phyloP scores from a whole-genome alignment of 2,329 filamentous ascomycete genomes.

The Aspergillus pseudotamarii region DNA sequence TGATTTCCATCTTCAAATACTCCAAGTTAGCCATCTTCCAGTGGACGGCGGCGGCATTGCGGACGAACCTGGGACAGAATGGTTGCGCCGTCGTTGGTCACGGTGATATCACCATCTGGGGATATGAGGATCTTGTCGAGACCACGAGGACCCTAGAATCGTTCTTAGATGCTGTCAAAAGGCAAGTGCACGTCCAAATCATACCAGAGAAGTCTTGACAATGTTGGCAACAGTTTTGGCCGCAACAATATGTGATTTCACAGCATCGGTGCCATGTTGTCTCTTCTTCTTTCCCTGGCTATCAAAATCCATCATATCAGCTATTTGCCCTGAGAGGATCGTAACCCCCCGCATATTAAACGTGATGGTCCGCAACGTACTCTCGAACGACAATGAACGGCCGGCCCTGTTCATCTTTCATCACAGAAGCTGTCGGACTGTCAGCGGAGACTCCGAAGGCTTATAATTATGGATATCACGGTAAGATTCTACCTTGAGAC shows the following conservation, averaged over 20 bases:
- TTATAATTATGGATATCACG: conserved; percentile 23
- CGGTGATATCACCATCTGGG: conserved; percentile 96
- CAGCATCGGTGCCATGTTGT: conserved; percentile 92
- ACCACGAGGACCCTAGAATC: conserved; percentile 74
- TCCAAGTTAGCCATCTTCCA: conserved; percentile 19
- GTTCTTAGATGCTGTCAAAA: conserved; percentile 17
- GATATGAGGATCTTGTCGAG: conserved; percentile 99
- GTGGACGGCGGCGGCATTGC: conserved; percentile 4
- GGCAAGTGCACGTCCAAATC: conserved; percentile 17
- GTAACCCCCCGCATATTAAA: background rate
- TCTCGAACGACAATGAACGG: conserved; percentile 98
- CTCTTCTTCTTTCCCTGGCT: conserved; percentile 98
- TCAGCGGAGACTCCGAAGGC: conserved; percentile 24
- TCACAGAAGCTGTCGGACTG: conserved; percentile 62
- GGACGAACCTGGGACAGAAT: conserved; percentile 73
- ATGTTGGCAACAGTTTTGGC: conserved; percentile 95
- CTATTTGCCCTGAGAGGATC: background rate
- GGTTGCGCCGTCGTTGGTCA: conserved; percentile 98
- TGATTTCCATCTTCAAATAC: conserved; percentile 84
- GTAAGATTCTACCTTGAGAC: conserved; percentile 44
- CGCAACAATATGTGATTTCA: conserved; percentile 97
- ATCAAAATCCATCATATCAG: conserved; percentile 14
- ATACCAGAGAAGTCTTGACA: conserved; percentile 87
- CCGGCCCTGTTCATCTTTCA: conserved; percentile 96
- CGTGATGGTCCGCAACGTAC: conserved; percentile 57